Evolutionary conservation across 75 land plant genomes (phyloP).

Genomic region (Isoetes taiwanensis): DNA sequence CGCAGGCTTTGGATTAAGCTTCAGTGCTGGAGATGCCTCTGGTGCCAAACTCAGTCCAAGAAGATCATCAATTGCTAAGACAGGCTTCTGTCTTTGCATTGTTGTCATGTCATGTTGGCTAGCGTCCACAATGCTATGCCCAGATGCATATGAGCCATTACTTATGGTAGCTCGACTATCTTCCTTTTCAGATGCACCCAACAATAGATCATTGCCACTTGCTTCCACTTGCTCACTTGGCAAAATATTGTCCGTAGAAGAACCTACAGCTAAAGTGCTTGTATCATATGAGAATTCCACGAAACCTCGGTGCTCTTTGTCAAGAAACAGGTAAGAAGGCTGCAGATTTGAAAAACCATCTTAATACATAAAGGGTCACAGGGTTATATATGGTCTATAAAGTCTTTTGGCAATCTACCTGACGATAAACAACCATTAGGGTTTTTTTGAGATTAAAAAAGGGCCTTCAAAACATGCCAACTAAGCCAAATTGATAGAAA

Average conservation of each 20-base stretch:
- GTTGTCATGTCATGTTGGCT: constrained; percentile 7
- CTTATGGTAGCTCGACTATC: constrained; percentile 25
- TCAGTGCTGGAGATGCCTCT: constrained; percentile 37
- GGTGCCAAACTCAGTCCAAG: constrained; percentile 47
- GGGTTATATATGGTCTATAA: no score
- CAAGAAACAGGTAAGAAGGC: constrained; percentile 98
- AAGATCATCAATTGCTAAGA: constrained; percentile 69
- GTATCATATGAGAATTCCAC: constrained; percentile 81
- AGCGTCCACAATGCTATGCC: background rate
- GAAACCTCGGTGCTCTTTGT: constrained; percentile 86
- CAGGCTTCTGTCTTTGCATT: constrained; percentile 11
- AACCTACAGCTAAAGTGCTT: constrained; percentile 34
- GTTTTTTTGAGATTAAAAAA: no score
- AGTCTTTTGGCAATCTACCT: no score
- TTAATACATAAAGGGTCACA: no score
- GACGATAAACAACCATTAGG: no score
- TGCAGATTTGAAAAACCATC: no score
- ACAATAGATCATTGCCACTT: constrained; percentile 73
- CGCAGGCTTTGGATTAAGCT: constrained; percentile 59
- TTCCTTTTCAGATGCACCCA: constrained; percentile 79
- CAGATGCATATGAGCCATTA: constrained; percentile 48
- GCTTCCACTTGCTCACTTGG: constrained; percentile 67
- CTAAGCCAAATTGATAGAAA: no score
- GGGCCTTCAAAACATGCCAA: no score
- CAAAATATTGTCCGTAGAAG: constrained; percentile 28